Percentiles rank a stretch among this genome's conserved stretches.
Evolutionary conservation across 163 green algal genomes (phyloP).

Genomic region (Scenedesmus sp.): DNA sequence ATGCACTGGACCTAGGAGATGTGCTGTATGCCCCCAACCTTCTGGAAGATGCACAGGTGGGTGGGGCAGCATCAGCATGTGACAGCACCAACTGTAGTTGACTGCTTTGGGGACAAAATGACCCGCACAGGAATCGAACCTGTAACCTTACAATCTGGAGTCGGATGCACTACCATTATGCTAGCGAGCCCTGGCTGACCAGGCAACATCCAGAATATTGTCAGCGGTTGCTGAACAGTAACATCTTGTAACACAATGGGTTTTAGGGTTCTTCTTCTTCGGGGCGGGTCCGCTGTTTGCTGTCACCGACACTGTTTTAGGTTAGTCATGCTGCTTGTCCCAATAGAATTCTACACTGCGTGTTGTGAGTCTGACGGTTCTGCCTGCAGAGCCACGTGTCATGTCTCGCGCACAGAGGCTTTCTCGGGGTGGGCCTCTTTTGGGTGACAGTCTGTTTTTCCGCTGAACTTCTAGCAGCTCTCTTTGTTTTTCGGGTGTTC

Average conservation of each 20-base stretch:
- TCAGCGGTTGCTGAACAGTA: neutral
- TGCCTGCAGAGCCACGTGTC: too few species aligned
- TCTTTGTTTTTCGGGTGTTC: neutral
- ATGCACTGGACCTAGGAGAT: conserved; percentile 93
- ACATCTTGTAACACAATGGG: neutral
- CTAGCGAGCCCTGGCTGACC: neutral
- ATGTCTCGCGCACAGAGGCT: too few species aligned
- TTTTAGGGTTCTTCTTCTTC: neutral
- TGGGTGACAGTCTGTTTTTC: too few species aligned
- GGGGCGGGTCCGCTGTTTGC: too few species aligned
- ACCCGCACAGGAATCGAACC: conserved; percentile 17
- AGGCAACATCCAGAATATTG: neutral
- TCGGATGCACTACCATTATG: conserved; percentile 21
- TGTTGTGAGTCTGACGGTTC: too few species aligned
- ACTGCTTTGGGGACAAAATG: neutral
- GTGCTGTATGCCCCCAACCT: conserved; percentile 93
- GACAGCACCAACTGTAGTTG: neutral
- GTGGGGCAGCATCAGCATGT: conserved; percentile 50
- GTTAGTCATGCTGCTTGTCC: too few species aligned
- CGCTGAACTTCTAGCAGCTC: neutral
- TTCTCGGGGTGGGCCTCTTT: too few species aligned
- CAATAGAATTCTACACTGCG: too few species aligned
- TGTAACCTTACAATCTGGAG: conserved; percentile 14
- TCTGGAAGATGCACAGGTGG: conserved; percentile 80
- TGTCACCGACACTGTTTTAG: too few species aligned